These are phyloP conservation scores for Vigna hirtella DNA, from an alignment of 306 rosid genomes.

Conservation along the genomic window DNA sequence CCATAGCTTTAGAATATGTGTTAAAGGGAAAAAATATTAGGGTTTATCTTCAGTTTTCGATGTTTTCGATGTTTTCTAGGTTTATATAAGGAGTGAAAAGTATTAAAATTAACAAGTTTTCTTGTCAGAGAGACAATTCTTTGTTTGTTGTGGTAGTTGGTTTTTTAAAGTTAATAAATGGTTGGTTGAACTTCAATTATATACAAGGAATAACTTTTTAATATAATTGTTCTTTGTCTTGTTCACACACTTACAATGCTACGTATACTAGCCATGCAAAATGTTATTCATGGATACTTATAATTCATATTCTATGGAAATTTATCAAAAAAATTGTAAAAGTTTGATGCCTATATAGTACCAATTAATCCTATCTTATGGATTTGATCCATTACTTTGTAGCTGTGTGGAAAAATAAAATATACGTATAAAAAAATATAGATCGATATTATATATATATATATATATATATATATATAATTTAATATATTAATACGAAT, in stretches of 20 bases:
- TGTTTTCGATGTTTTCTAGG: neutral
- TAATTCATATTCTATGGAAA: too few relatives aligned
- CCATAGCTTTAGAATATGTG: constrained; percentile 46
- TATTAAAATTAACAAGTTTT: constrained; percentile 16
- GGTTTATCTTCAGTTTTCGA: neutral
- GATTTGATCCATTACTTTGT: too few relatives aligned
- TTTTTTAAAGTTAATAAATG: constrained; percentile 15
- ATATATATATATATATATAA: too few relatives aligned
- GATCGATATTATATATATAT: too few relatives aligned
- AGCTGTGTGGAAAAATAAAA: too few relatives aligned
- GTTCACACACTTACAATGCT: neutral
- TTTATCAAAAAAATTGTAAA: too few relatives aligned
- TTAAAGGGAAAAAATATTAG: neutral
- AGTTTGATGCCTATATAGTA: too few relatives aligned
- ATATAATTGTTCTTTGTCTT: constrained; percentile 51
- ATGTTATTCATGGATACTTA: too few relatives aligned
- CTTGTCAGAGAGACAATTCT: constrained; percentile 51
- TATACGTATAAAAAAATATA: too few relatives aligned
- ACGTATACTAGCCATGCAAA: neutral
- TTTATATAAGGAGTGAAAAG: neutral
- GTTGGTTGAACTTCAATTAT: constrained; percentile 29
- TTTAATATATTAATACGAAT: too few relatives aligned
- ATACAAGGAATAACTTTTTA: constrained; percentile 50
- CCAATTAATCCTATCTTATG: too few relatives aligned
- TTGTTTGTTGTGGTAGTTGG: constrained; percentile 34